Percentiles rank a stretch among this genome's conserved stretches.
Evolutionary conservation across 2,329 filamentous ascomycete species (phyloP).

Genomic region (Venturia carpophila): DNA sequence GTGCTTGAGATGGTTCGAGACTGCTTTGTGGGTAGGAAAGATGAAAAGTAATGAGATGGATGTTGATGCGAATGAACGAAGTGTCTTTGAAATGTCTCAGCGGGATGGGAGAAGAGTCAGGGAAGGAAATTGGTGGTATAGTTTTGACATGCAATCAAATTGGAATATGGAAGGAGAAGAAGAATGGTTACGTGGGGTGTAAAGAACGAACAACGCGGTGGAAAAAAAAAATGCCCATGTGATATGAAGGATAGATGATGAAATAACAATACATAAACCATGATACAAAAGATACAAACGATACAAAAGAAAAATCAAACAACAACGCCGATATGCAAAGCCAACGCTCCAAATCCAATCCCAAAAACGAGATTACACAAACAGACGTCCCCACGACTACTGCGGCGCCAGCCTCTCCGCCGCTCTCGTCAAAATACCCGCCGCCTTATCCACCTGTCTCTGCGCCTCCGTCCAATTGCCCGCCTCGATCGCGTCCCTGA

Average conservation of each 20-base stretch:
- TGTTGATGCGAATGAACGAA: too few relatives aligned
- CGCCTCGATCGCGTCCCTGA: slow-evolving; percentile 68
- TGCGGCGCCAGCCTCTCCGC: slow-evolving; percentile 6
- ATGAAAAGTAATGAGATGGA: too few relatives aligned
- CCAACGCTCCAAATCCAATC: not conserved
- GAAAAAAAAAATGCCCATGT: too few relatives aligned
- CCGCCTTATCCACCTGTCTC: slow-evolving; percentile 62
- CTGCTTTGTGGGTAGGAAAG: too few relatives aligned
- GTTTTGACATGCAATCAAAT: too few relatives aligned
- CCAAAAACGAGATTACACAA: not conserved
- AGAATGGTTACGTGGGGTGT: too few relatives aligned
- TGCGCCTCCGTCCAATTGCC: slow-evolving; percentile 64
- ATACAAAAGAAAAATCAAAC: not conserved
- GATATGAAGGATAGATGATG: not conserved
- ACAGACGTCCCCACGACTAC: not conserved
- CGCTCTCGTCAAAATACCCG: slow-evolving; percentile 40
- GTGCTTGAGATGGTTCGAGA: not conserved
- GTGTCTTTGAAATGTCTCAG: too few relatives aligned
- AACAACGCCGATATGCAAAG: not conserved
- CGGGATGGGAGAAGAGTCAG: too few relatives aligned
- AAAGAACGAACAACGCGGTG: too few relatives aligned
- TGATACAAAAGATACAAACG: not conserved
- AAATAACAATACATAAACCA: not conserved
- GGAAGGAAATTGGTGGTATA: too few relatives aligned
- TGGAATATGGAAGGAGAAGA: too few relatives aligned